Evolutionary conservation across 1,284 basidiomycete species (phyloP).

Genomic region (Apiotrichum sp.): DNA sequence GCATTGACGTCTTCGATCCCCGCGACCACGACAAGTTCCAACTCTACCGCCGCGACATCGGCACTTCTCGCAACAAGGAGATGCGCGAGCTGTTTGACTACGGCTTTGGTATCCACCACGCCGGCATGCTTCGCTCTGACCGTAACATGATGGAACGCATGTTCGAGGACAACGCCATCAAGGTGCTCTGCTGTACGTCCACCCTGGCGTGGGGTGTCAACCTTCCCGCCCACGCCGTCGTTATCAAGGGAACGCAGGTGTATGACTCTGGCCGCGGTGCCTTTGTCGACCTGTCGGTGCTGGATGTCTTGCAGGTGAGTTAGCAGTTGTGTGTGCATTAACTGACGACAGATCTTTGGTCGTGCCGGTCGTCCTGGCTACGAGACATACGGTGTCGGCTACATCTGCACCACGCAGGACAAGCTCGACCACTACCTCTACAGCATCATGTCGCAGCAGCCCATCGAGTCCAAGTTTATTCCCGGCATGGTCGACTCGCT

Average conservation of each 20-base stretch:
- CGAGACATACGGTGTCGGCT: slow-evolving; percentile 92
- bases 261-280: slow-evolving; percentile 84
- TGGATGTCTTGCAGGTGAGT: slow-evolving; percentile 71
- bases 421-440: slow-evolving; percentile 90
- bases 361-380: slow-evolving; percentile 94
- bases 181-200: slow-evolving; percentile 95
- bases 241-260: slow-evolving; percentile 98
- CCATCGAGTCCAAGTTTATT: slow-evolving; percentile 95
- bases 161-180: slow-evolving; percentile 86
- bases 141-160: slow-evolving; percentile 92
- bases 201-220: slow-evolving; percentile 99
- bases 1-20: slow-evolving; percentile 70
- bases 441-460: slow-evolving; percentile 82
- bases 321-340: no score
- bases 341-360: slow-evolving; percentile 68
- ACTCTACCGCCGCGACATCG: slow-evolving; percentile 72
- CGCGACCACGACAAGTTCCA: slow-evolving; percentile 68
- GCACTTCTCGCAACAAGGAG: slow-evolving; percentile 80
- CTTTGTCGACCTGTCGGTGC: slow-evolving; percentile 87
- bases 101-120: slow-evolving; percentile 98
- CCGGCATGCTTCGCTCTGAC: slow-evolving; percentile 93
- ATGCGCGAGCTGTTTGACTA: slow-evolving; percentile 90
- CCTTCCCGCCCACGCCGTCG: slow-evolving; percentile 91
- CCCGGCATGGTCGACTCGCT: slow-evolving; percentile 83
- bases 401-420: slow-evolving; percentile 90